Evolutionary conservation across 441 rosid genomes (phyloP), one percentile per base, ranked within the genome.

Genomic region (Brassica balearica): DNA sequence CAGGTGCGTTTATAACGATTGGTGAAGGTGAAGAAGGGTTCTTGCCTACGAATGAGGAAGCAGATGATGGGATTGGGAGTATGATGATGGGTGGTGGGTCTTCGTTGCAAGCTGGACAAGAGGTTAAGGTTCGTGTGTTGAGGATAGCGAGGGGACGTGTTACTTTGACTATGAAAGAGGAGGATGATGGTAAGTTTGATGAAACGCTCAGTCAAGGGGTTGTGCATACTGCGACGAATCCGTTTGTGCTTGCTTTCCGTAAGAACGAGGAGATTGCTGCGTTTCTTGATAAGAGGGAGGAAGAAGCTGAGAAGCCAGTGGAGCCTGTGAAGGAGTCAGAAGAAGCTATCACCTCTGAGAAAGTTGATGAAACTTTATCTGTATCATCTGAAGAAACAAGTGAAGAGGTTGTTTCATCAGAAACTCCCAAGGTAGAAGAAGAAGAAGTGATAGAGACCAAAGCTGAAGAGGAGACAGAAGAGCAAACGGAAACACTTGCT

Each of bases 11-110:
- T 80, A 88, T 93, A 29, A 82, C 95, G 17, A 95, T 95, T 29
- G 95, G 97, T 1, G 98, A 90, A 80, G 96, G 95, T 2, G 98
- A 92, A 78, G 99, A 95, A 86, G 98, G 99, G 78, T 95, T 93
- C 82, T 77, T 95, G 17, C 99, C 99, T 1, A 34, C 77, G 4
- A 77, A 91, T 71, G 98, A 95, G 82, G 99, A 90, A 86, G 76
- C 91, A 36, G 90, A 87, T 82, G 93, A 83, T 80, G 97, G 91
- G 34, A 73, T 90, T 61, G 85, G 81, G 61, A 89, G 79, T 80
- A 87, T 86, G 88, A 84, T 88, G 91, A 80, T 80, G 82, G 82
- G 82, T 80, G 82, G 63, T 25, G 85, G 81, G 29, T 82, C 96
- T 65, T 82, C 90, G 0, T 72, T 95, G 79, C 85, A 85, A 77